Conservation (phyloP, 805 yeast genomes). For the Sugiyamaella smithiae region DNA sequence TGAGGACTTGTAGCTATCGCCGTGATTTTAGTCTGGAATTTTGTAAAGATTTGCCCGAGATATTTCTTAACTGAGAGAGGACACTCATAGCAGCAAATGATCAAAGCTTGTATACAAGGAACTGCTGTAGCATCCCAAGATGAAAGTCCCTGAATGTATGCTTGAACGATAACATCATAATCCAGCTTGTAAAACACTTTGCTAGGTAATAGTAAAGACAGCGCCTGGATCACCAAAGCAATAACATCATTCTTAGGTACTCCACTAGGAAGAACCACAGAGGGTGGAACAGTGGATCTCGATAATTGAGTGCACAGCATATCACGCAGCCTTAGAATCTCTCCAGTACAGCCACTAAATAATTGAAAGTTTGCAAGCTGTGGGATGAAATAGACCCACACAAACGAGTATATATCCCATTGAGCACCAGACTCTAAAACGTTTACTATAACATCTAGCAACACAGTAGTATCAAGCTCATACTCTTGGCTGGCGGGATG, state of each 20-base stretch:
- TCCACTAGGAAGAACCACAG: slow-evolving; percentile 39
- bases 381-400: slow-evolving; percentile 66
- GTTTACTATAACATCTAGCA: slow-evolving; percentile 51
- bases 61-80: slow-evolving; percentile 70
- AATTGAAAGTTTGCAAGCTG: slow-evolving; percentile 60
- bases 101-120: slow-evolving; percentile 72
- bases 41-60: slow-evolving; percentile 64
- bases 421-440: slow-evolving; percentile 52
- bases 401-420: slow-evolving; percentile 70
- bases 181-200: slow-evolving; percentile 53
- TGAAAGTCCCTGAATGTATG: slow-evolving; percentile 52
- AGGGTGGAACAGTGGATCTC: slow-evolving; percentile 42
- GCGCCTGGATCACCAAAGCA: slow-evolving; percentile 58
- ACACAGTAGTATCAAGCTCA: slow-evolving; percentile 44
- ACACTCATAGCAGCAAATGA: slow-evolving; percentile 76
- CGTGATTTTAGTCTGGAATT: slow-evolving; percentile 71
- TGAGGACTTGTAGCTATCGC: slow-evolving; percentile 67
- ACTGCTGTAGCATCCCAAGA: slow-evolving; percentile 79
- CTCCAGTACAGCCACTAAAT: slow-evolving; percentile 44
- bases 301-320: slow-evolving; percentile 57
- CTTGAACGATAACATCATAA: slow-evolving; percentile 57
- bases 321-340: slow-evolving; percentile 42
- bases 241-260: slow-evolving; percentile 60
- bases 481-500: slow-evolving; percentile 10
- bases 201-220: slow-evolving; percentile 53